phyloP scores from a whole-genome alignment of 495 filamentous ascomycete species.

The Pyronema omphalodes region DNA sequence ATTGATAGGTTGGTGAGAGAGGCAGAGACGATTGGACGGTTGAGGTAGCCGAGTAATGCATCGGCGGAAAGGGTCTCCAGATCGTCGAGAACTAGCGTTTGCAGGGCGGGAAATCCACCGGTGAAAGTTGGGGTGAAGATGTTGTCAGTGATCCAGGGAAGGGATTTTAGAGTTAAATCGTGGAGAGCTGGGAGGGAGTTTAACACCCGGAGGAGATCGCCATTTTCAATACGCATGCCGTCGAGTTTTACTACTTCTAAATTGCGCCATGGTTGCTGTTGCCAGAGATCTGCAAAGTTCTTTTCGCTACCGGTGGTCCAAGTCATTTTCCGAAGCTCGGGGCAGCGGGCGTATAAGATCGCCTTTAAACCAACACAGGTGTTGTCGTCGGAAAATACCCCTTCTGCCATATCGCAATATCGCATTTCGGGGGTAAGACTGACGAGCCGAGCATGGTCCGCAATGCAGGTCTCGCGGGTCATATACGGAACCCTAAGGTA shows the following conservation, averaged over 20 bases:
- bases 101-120: conserved; percentile 41
- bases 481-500: conserved; percentile 90
- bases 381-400: conserved; percentile 62
- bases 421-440: conserved; percentile 68
- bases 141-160: conserved; percentile 53
- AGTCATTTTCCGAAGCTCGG: conserved; percentile 70
- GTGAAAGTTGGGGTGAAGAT: conserved; percentile 53
- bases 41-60: conserved; percentile 45
- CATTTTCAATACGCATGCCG: conserved; percentile 51
- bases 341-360: conserved; percentile 66
- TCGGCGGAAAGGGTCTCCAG: conserved; percentile 46
- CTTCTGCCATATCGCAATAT: conserved; percentile 83
- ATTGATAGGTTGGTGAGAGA: conserved; percentile 28
- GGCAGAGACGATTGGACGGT: conserved; percentile 30
- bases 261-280: conserved; percentile 50
- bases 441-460: conserved; percentile 67
- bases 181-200: conserved; percentile 44
- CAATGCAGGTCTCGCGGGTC: conserved; percentile 73
- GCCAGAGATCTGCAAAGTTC: conserved; percentile 49
- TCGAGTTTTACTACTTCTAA: conserved; percentile 66
- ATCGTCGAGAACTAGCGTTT: conserved; percentile 44
- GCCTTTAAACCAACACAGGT: conserved; percentile 55
- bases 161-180: conserved; percentile 51
- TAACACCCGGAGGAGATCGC: conserved; percentile 50
- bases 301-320: conserved; percentile 64